Percentiles rank a stretch among this genome's conserved stretches.
These are phyloP conservation scores for Ceratobasidium sp. DNA, from an alignment of 1,284 basidiomycete species.

Conservation along the genomic window DNA sequence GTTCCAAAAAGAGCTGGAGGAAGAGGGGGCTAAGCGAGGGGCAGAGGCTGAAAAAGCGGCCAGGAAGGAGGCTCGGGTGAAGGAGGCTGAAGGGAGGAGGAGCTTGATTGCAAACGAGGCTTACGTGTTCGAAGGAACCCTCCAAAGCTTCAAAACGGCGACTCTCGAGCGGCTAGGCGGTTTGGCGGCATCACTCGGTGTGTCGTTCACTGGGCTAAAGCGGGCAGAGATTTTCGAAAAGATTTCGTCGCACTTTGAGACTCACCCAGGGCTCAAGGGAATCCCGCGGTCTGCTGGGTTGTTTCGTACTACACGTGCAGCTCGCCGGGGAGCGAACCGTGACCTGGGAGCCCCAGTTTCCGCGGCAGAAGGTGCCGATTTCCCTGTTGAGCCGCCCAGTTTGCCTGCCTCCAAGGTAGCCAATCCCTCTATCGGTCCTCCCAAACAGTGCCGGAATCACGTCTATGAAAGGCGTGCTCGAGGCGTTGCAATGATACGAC, in stretches of 20 bases:
- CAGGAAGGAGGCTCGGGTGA: not conserved
- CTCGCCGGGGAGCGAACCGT: too few species aligned
- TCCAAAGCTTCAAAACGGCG: conserved; percentile 4
- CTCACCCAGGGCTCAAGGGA: conserved; percentile 16
- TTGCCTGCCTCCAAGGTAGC: conserved; percentile 26
- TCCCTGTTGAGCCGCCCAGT: too few species aligned
- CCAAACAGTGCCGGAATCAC: conserved; percentile 56
- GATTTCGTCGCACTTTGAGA: conserved; percentile 5
- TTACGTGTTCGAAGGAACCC: conserved; percentile 7
- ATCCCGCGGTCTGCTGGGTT: not conserved
- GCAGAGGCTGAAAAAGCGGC: conserved; percentile 1
- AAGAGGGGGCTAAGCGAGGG: not conserved
- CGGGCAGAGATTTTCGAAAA: not conserved
- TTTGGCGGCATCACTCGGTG: conserved; percentile 5
- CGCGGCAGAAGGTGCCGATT: too few species aligned
- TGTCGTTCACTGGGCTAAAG: not conserved
- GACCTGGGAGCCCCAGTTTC: too few species aligned
- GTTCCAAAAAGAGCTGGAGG: not conserved
- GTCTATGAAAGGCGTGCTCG: conserved; percentile 60
- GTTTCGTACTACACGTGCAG: not conserved
- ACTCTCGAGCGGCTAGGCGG: conserved; percentile 6
- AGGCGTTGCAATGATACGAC: conserved; percentile 52
- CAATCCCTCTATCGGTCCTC: conserved; percentile 49
- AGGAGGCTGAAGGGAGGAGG: conserved; percentile 16
- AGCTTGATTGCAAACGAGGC: not conserved